Conservation (phyloP, 805 yeast species). For the Isabelozyma rhagii region DNA sequence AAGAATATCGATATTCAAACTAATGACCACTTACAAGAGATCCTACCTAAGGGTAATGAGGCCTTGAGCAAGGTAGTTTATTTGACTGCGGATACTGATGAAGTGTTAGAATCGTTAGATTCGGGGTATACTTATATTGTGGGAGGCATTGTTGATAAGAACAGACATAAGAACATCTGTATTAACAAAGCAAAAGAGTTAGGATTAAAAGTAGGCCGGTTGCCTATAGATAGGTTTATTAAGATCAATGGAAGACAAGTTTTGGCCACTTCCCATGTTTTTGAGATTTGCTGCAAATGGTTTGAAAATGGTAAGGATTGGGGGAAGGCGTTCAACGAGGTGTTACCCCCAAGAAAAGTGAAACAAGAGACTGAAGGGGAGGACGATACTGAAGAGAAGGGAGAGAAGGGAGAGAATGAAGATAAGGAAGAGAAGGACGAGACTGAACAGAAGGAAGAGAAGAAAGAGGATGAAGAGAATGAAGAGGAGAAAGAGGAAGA, state of each 20-base stretch:
- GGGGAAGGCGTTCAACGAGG: slow-evolving; percentile 83
- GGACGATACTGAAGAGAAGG: not conserved
- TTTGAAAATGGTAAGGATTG: slow-evolving; percentile 68
- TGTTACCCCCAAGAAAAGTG: slow-evolving; percentile 74
- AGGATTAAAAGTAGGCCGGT: slow-evolving; percentile 68
- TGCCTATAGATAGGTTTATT: slow-evolving; percentile 86
- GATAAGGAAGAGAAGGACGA: slow-evolving; percentile 1
- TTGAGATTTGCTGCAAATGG: slow-evolving; percentile 80
- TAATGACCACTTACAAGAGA: slow-evolving; percentile 26
- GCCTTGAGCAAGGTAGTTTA: slow-evolving; percentile 53
- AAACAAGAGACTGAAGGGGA: not conserved
- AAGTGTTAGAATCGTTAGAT: slow-evolving; percentile 58
- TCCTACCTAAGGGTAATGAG: slow-evolving; percentile 20
- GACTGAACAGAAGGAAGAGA: not conserved
- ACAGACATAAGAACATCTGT: slow-evolving; percentile 80
- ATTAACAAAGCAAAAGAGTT: slow-evolving; percentile 72
- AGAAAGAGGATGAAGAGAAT: slow-evolving; percentile 1
- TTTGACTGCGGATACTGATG: slow-evolving; percentile 84
- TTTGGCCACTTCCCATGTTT: slow-evolving; percentile 92
- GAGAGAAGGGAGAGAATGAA: not conserved
- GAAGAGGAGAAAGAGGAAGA: not conserved
- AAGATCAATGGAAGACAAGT: slow-evolving; percentile 83
- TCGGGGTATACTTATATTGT: slow-evolving; percentile 76
- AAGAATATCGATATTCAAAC: slow-evolving; percentile 52
- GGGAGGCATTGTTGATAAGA: slow-evolving; percentile 97